Evolutionary conservation across 2,329 filamentous ascomycete species (phyloP).

Genomic region (Daldinia sp.): DNA sequence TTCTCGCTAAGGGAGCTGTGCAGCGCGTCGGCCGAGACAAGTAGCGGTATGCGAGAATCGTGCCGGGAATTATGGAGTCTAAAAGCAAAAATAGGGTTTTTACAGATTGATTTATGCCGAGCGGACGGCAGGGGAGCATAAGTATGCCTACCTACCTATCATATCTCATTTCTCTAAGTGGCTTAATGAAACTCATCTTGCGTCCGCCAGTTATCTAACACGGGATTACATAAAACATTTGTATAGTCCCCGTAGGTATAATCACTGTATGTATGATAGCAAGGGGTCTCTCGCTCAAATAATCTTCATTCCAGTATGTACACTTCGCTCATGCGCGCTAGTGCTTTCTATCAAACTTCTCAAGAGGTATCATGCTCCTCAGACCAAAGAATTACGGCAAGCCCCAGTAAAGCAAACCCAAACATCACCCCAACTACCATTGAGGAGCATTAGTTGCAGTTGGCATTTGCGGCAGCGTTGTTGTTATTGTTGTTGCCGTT

Average conservation of each 20-base stretch:
- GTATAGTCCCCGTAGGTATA: no score
- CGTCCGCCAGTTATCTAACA: not conserved
- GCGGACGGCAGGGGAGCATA: not conserved
- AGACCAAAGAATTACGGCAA: conserved; percentile 3
- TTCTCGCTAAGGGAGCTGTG: not conserved
- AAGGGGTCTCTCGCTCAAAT: conserved; percentile 12
- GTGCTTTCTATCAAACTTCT: conserved; percentile 16
- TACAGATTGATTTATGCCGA: not conserved
- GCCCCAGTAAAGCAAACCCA: not conserved
- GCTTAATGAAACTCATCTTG: not conserved
- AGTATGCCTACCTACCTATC: not conserved
- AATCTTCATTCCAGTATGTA: conserved; percentile 29
- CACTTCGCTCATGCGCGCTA: conserved; percentile 23
- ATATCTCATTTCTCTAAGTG: not conserved
- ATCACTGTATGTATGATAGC: no score
- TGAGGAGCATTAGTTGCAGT: conserved; percentile 25
- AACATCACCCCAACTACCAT: not conserved
- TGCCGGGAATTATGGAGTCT: not conserved
- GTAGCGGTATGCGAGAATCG: conserved; percentile 1
- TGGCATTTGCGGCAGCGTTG: conserved; percentile 4
- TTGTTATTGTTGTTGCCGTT: conserved; percentile 15
- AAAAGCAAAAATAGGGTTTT: conserved; percentile 7
- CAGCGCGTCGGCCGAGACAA: not conserved
- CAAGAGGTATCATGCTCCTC: not conserved
- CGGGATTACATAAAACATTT: no score